Percentiles rank a stretch among this genome's conserved stretches.
Conservation (phyloP, 2,329 filamentous ascomycete genomes). For the Ceratocystis alfenasii region DNA sequence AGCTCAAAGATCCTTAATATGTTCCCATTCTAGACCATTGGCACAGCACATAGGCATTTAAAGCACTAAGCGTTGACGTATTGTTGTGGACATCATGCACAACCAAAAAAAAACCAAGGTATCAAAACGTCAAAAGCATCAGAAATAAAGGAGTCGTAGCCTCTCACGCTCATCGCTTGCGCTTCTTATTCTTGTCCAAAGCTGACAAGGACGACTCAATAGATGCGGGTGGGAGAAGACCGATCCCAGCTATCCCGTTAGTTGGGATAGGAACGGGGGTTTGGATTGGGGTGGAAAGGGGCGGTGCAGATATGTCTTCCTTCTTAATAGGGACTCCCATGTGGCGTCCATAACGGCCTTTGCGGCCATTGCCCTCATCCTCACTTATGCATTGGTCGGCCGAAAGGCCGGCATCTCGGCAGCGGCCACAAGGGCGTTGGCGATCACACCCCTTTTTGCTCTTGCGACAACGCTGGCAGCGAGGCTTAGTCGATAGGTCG, state of each 20-base stretch:
- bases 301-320: constrained; percentile 36
- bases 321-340: constrained; percentile 56
- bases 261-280: constrained; percentile 21
- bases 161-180: constrained; percentile 39
- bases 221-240: constrained; percentile 36
- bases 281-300: constrained; percentile 25
- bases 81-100: neutral
- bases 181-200: constrained; percentile 49
- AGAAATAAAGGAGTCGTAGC: neutral
- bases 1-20: neutral
- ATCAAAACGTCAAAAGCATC: neutral
- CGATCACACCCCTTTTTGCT: constrained; percentile 99
- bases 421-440: constrained; percentile 86
- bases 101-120: constrained; percentile 14
- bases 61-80: neutral
- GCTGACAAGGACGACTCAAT: constrained; percentile 30
- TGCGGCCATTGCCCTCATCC: constrained; percentile 93
- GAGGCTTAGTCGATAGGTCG: constrained; percentile 86
- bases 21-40: neutral
- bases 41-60: neutral
- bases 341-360: constrained; percentile 73
- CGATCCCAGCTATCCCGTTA: constrained; percentile 19
- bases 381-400: constrained; percentile 93
- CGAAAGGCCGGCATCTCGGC: constrained; percentile 88
- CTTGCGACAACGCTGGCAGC: constrained; percentile 96